Percentiles rank a stretch among this genome's conserved stretches.
Evolutionary conservation across 2,329 filamentous ascomycete species (phyloP).

Genomic region (Epichloe sylvatica): DNA sequence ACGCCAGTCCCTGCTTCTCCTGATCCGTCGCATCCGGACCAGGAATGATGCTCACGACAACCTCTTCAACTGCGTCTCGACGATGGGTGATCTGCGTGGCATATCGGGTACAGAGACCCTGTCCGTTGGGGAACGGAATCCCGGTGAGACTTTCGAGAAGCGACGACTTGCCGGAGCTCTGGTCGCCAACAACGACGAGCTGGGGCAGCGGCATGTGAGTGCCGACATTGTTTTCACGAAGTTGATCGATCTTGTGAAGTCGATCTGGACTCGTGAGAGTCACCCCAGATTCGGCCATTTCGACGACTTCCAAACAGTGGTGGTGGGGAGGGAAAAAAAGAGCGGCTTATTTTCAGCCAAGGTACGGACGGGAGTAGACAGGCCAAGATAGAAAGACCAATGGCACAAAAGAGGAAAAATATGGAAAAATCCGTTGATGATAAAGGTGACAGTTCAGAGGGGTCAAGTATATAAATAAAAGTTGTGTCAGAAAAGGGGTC

Average conservation of each 20-base stretch:
- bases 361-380: not conserved
- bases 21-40: slow-evolving; percentile 7
- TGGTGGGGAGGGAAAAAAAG: not conserved
- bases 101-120: slow-evolving; percentile 33
- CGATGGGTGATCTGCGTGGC: slow-evolving; percentile 22
- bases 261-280: slow-evolving; percentile 2
- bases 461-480: too few species aligned
- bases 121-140: slow-evolving; percentile 31
- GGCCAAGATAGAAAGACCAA: too few species aligned
- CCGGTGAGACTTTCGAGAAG: slow-evolving; percentile 54
- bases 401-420: too few species aligned
- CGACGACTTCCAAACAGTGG: not conserved
- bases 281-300: not conserved
- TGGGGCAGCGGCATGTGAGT: slow-evolving; percentile 30
- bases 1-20: slow-evolving; percentile 1
- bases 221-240: slow-evolving; percentile 27
- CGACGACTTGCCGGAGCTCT: slow-evolving; percentile 76
- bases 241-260: slow-evolving; percentile 24
- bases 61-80: slow-evolving; percentile 19
- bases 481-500: too few species aligned
- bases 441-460: too few species aligned
- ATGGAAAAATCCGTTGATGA: too few species aligned
- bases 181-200: slow-evolving; percentile 72
- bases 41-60: slow-evolving; percentile 27
- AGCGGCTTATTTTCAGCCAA: not conserved